These are phyloP conservation scores for Trichaptum fuscoviolaceum DNA, from an alignment of 768 basidiomycete genomes.

Conservation along the genomic window DNA sequence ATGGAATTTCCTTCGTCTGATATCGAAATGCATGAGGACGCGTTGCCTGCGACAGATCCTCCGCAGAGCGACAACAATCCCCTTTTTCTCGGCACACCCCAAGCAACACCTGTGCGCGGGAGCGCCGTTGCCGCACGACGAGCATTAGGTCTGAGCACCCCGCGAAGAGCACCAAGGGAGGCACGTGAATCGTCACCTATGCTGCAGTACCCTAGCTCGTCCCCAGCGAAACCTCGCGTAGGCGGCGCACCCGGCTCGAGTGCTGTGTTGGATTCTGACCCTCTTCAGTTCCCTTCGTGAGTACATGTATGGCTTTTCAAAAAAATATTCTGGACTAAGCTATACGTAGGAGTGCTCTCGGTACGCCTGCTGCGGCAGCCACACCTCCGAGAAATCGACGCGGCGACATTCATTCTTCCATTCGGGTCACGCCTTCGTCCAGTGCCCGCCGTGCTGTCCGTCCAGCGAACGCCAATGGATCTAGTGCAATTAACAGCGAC, in stretches of 20 bases:
- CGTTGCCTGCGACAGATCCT: slow-evolving; percentile 53
- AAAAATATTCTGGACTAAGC: background rate
- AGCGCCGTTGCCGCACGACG: slow-evolving; percentile 38
- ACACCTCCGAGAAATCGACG: slow-evolving; percentile 71
- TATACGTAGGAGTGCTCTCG: slow-evolving; percentile 43
- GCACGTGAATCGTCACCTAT: slow-evolving; percentile 47
- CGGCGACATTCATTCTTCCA: slow-evolving; percentile 88
- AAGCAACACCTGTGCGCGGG: slow-evolving; percentile 41
- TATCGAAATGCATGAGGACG: slow-evolving; percentile 22
- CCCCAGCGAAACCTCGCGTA: slow-evolving; percentile 43
- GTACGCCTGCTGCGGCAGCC: slow-evolving; percentile 26
- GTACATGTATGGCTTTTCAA: slow-evolving; percentile 17
- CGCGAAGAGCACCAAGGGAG: slow-evolving; percentile 41
- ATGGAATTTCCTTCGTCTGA: slow-evolving; percentile 26
- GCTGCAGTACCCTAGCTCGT: slow-evolving; percentile 59
- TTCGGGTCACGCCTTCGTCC: slow-evolving; percentile 48
- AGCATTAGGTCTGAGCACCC: slow-evolving; percentile 51
- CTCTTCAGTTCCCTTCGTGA: slow-evolving; percentile 67
- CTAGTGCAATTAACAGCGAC: slow-evolving; percentile 49
- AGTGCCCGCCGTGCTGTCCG: slow-evolving; percentile 36
- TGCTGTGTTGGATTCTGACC: slow-evolving; percentile 47
- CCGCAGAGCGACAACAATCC: slow-evolving; percentile 51
- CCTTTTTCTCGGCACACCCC: slow-evolving; percentile 42
- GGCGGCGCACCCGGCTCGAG: slow-evolving; percentile 32
- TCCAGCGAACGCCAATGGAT: slow-evolving; percentile 22